Conservation (phyloP, 164 flowering plant genomes). For the Annona squamosa region DNA sequence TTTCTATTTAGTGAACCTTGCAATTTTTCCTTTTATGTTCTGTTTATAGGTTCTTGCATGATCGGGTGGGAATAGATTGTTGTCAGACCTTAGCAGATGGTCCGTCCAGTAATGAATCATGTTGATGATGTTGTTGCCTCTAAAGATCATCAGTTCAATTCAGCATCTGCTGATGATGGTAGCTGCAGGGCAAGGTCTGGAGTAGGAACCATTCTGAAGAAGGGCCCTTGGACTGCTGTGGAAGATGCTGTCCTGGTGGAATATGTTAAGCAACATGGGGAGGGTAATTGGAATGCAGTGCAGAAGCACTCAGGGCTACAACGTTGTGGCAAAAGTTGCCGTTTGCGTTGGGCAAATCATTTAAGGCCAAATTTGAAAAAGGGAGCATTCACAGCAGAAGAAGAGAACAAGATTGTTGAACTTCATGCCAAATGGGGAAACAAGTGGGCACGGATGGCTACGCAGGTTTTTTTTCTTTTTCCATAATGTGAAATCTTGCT, state of each 20-base stretch:
- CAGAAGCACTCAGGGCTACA: slow-evolving; percentile 74
- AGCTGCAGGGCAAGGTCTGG: slow-evolving; percentile 30
- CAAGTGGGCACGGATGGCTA: slow-evolving; percentile 94
- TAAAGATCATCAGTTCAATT: slow-evolving; percentile 36
- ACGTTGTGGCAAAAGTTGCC: slow-evolving; percentile 90
- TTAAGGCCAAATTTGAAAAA: slow-evolving; percentile 79
- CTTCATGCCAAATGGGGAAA: slow-evolving; percentile 87
- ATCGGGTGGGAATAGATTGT: background rate
- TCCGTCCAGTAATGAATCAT: slow-evolving; percentile 35
- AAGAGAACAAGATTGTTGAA: slow-evolving; percentile 61
- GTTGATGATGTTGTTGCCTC: slow-evolving; percentile 39
- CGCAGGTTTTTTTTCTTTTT: slow-evolving; percentile 38
- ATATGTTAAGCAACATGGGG: slow-evolving; percentile 77
- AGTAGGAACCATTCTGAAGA: slow-evolving; percentile 47
- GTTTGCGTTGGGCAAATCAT: slow-evolving; percentile 91
- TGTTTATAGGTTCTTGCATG: background rate
- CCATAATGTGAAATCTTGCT: background rate
- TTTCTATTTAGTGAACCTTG: too few species aligned
- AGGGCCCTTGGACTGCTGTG: slow-evolving; percentile 86
- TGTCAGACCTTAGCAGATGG: slow-evolving; percentile 23
- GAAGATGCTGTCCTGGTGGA: slow-evolving; percentile 83
- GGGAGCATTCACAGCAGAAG: slow-evolving; percentile 74
- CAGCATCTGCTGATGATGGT: slow-evolving; percentile 45
- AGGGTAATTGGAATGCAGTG: slow-evolving; percentile 91
- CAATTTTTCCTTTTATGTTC: background rate